phyloP scores from a whole-genome alignment of 2,329 filamentous ascomycete species.

The Cyanodermella asteris region DNA sequence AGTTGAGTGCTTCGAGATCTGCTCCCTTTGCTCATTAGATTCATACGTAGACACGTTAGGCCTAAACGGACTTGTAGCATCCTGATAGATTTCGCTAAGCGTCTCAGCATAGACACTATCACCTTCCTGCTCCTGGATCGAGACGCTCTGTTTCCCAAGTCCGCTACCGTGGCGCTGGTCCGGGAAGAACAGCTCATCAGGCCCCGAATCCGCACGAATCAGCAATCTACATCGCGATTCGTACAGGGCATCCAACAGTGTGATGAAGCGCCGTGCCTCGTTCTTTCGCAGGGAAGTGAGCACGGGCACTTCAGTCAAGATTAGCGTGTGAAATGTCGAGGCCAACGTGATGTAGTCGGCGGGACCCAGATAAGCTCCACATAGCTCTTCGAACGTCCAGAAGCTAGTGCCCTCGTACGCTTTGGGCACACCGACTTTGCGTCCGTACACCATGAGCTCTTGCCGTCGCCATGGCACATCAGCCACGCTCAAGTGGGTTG shows the following conservation, averaged over 20 bases:
- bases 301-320: constrained; percentile 48
- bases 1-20: constrained; percentile 3
- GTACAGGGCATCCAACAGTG: constrained; percentile 57
- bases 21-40: constrained; percentile 10
- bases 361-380: constrained; percentile 43
- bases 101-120: constrained; percentile 44
- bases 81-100: constrained; percentile 55
- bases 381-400: constrained; percentile 49
- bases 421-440: constrained; percentile 35
- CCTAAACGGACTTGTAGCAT: constrained; percentile 52
- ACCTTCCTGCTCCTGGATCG: constrained; percentile 11
- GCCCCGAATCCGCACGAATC: constrained; percentile 42
- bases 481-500: no score
- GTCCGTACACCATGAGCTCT: constrained; percentile 37
- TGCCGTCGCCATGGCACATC: constrained; percentile 25
- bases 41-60: constrained; percentile 52
- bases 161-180: constrained; percentile 8
- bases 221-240: constrained; percentile 61
- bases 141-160: no score
- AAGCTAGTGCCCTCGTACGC: constrained; percentile 35
- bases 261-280: constrained; percentile 61
- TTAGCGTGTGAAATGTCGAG: constrained; percentile 57
- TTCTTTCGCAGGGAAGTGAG: constrained; percentile 51
- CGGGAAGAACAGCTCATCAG: constrained; percentile 61
- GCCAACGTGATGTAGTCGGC: constrained; percentile 69